Evolutionary conservation across 345 rosid genomes (phyloP), one percentile per base, ranked within the genome.

Genomic region (Leavenworthia alabamica): DNA sequence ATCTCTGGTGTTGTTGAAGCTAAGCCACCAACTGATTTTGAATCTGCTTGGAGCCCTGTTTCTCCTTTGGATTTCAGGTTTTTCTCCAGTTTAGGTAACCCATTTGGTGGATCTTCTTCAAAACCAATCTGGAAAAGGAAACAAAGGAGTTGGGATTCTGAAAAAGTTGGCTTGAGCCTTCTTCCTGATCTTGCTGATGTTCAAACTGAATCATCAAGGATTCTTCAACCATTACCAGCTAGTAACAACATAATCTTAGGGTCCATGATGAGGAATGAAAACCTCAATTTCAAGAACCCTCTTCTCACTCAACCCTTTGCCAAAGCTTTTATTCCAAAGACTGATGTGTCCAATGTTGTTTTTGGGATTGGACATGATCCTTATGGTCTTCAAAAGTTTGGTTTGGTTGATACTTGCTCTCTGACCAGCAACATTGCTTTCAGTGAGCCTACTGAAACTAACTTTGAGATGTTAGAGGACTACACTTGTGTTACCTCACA

Each of bases 391-490:
- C 20, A 4, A 28, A 29, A 49, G 24, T 47, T 57, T 67, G n/a
- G 13, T 50, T 51, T 14, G 7, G 14, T 9, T 6, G 39, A 22
- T 60, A 31, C 33, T 20, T 8, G 28, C 61, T 20, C 15, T 60
- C 54, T 41, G 47, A 27, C 14, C 43, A 37, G 45, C 48, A 14
- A 53, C 48, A 14, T 2, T 70, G 68, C 49, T 54, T 13, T 48
- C 49, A n/a, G 2, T 47, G 60, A 7, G 62, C 1, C 1, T 28
- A 47, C 10, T 4, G 85, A 82, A 22, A 78, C 67, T 16, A 89
- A 83, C 63, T 75, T 86, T 65, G 90, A 84, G 79, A 84, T 80
- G 48, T 90, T 96, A 6, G 96, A 94, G 82, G 97, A 90, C 60
- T 94, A 94, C 72, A 94, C 97, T 56, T 74, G 97, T 64, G 85